Evolutionary conservation across 2,329 filamentous ascomycete genomes (phyloP).

Genomic region (Aureobasidium sp.): DNA sequence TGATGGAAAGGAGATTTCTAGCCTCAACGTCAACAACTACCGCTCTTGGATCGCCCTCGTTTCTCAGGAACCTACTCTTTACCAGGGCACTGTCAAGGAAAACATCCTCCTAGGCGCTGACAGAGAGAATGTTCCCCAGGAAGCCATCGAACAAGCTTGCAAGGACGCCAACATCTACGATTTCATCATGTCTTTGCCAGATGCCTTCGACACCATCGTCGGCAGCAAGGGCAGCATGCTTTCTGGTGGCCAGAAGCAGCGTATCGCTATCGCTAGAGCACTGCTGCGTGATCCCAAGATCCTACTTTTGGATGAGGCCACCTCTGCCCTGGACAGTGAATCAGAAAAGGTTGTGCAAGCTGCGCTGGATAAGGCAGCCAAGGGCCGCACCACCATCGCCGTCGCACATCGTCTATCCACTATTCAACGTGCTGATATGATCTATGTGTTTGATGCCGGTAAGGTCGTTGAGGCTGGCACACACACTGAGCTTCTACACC

Average conservation of each 20-base stretch:
- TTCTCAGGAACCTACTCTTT: constrained; percentile 88
- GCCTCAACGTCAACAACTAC: constrained; percentile 79
- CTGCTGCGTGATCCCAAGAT: constrained; percentile 87
- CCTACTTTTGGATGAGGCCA: constrained; percentile 73
- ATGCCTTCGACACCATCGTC: constrained; percentile 69
- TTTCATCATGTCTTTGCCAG: constrained; percentile 78
- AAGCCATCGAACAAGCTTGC: constrained; percentile 69
- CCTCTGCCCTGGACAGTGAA: constrained; percentile 61
- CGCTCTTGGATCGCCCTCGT: constrained; percentile 79
- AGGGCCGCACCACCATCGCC: constrained; percentile 69
- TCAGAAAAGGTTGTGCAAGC: constrained; percentile 74
- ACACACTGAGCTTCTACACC: constrained; percentile 52
- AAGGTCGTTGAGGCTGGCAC: constrained; percentile 77
- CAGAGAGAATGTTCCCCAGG: constrained; percentile 59
- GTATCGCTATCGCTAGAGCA: constrained; percentile 86
- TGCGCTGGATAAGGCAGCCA: constrained; percentile 73
- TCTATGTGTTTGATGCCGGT: constrained; percentile 94
- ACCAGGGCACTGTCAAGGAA: constrained; percentile 84
- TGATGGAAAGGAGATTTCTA: constrained; percentile 74
- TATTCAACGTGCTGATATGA: constrained; percentile 89
- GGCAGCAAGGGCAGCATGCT: constrained; percentile 81
- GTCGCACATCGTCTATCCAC: constrained; percentile 89
- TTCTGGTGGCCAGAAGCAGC: constrained; percentile 89
- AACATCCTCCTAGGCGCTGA: constrained; percentile 79
- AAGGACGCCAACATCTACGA: constrained; percentile 89